A percentile compares a stretch with the other conserved stretches of the same genome.
Conservation (phyloP, 1,284 basidiomycete genomes). For the Cryptococcus depauperatus region DNA sequence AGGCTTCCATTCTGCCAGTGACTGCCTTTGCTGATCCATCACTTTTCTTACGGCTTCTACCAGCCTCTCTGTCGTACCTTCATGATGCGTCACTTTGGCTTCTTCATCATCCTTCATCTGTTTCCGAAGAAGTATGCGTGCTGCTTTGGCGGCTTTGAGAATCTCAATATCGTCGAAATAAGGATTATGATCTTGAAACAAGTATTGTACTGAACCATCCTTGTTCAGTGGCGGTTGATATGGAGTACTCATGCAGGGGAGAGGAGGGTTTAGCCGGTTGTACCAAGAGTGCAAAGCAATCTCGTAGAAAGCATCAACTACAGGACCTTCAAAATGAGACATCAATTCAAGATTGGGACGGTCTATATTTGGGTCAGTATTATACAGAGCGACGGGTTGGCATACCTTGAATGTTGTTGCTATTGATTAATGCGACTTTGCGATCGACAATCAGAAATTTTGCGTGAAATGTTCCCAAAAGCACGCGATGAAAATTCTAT, state of each 20-base stretch:
- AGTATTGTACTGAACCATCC: constrained; percentile 40
- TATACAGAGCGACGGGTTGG: background rate
- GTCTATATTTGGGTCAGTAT: constrained; percentile 36
- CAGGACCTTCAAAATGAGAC: constrained; percentile 58
- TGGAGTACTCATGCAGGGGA: constrained; percentile 50
- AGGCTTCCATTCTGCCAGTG: constrained; percentile 30
- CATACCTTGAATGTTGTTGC: constrained; percentile 60
- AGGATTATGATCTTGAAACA: constrained; percentile 52
- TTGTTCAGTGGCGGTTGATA: constrained; percentile 41
- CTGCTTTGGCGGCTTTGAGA: constrained; percentile 48
- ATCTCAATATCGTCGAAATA: constrained; percentile 49
- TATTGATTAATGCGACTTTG: constrained; percentile 61
- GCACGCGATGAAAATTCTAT: constrained; percentile 49
- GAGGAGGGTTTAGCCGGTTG: constrained; percentile 53
- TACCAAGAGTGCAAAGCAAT: constrained; percentile 62
- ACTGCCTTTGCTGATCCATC: constrained; percentile 32
- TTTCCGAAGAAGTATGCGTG: constrained; percentile 41
- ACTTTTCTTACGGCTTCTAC: constrained; percentile 36
- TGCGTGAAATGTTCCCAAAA: constrained; percentile 67
- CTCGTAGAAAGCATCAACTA: constrained; percentile 66
- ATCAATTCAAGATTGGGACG: constrained; percentile 62
- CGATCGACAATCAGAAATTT: constrained; percentile 70
- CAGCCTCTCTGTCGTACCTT: constrained; percentile 18
- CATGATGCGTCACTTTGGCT: constrained; percentile 14
- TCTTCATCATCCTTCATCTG: constrained; percentile 41